Conservation (phyloP, 495 filamentous ascomycete species). For the Amniculicola lignicola region DNA sequence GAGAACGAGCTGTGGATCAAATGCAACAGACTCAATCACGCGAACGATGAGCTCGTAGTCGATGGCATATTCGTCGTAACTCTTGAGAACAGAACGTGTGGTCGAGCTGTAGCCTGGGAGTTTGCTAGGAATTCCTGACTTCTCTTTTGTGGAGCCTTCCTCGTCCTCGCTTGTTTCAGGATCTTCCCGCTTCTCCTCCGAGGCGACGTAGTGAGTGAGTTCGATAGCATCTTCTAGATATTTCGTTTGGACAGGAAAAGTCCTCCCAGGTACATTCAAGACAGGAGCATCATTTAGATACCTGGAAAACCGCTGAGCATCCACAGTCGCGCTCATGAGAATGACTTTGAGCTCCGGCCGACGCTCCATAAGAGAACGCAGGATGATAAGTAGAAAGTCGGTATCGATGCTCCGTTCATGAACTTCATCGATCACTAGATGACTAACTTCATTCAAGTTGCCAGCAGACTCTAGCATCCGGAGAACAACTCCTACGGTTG, state of each 20-base stretch:
- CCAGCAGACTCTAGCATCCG: constrained; percentile 90
- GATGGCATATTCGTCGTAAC: constrained; percentile 82
- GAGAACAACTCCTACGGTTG: constrained; percentile 85
- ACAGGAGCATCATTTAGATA: constrained; percentile 84
- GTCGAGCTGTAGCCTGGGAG: constrained; percentile 69
- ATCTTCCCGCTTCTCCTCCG: constrained; percentile 13
- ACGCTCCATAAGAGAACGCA: constrained; percentile 71
- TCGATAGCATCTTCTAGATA: constrained; percentile 92
- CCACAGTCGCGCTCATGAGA: constrained; percentile 94
- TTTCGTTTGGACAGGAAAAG: constrained; percentile 82
- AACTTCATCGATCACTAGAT: constrained; percentile 91
- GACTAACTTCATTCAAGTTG: constrained; percentile 81
- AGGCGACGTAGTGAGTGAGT: constrained; percentile 49
- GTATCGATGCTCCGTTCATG: constrained; percentile 92
- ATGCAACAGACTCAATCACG: constrained; percentile 69
- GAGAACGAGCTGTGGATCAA: constrained; percentile 55
- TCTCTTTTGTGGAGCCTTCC: constrained; percentile 17
- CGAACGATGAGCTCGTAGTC: constrained; percentile 77
- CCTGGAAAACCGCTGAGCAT: constrained; percentile 83
- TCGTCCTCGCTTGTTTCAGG: constrained; percentile 48
- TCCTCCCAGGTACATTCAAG: constrained; percentile 83
- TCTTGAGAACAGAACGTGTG: constrained; percentile 67
- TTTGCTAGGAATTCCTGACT: constrained; percentile 37
- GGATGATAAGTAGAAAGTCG: constrained; percentile 87
- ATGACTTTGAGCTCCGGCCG: constrained; percentile 77